Evolutionary conservation across 2,329 filamentous ascomycete species (phyloP).

Genomic region (Dactylellina sp.): DNA sequence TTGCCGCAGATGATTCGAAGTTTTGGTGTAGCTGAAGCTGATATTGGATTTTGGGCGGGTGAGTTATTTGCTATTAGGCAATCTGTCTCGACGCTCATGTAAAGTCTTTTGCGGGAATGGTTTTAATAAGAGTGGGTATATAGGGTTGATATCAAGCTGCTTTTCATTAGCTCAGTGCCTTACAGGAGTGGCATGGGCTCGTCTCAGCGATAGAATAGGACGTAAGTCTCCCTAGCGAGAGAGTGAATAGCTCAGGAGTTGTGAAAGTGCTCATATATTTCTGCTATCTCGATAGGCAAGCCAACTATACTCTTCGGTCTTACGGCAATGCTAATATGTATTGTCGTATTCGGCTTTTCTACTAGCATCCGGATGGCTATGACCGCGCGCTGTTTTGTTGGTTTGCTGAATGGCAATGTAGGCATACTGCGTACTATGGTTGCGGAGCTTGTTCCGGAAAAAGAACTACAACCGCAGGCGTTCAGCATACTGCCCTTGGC

Average conservation of each 20-base stretch:
- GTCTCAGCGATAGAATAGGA: slow-evolving; percentile 80
- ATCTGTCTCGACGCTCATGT: too few species aligned
- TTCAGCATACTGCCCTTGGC: slow-evolving; percentile 93
- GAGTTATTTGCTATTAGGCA: too few species aligned
- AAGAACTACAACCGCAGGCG: slow-evolving; percentile 80
- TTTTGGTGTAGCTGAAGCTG: slow-evolving; percentile 77
- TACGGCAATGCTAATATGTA: slow-evolving; percentile 81
- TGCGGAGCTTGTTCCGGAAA: slow-evolving; percentile 89
- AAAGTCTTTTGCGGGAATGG: too few species aligned
- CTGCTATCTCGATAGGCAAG: too few species aligned
- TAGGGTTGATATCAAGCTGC: slow-evolving; percentile 71
- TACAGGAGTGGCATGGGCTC: slow-evolving; percentile 80
- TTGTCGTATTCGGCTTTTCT: slow-evolving; percentile 85
- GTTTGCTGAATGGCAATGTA: slow-evolving; percentile 89
- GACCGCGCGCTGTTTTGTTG: slow-evolving; percentile 78
- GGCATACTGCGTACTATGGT: slow-evolving; percentile 92
- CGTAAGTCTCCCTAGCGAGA: too few species aligned
- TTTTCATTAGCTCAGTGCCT: slow-evolving; percentile 79
- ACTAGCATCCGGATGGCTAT: slow-evolving; percentile 84
- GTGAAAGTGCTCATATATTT: too few species aligned
- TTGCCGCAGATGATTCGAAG: slow-evolving; percentile 77
- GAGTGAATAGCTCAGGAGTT: too few species aligned
- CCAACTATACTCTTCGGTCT: slow-evolving; percentile 80
- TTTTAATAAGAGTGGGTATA: too few species aligned
- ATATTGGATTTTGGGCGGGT: slow-evolving; percentile 78